Base-by-base conservation (phyloP, 2,329 filamentous ascomycete species). In the Orbilia ellipsospora region DNA sequence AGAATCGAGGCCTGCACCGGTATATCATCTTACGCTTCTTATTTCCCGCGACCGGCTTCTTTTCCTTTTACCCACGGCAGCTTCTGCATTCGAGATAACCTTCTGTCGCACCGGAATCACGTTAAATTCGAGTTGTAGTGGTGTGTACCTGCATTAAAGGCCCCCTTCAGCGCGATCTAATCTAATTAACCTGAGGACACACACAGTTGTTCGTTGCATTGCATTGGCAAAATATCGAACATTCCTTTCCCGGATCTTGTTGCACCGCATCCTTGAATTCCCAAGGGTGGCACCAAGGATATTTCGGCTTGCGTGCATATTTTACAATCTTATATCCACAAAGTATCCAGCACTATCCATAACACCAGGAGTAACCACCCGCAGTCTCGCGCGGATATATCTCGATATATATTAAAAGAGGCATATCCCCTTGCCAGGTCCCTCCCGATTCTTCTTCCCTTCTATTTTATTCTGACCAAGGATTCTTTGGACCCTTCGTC, bases 171-270 rank as follows among this genome's bases (percentile, higher is more conserved):
- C 56, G 42, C 66, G 63, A 74, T 67, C 69, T 67, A 74, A 74
- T 74, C 62, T 67, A 74, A 67, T 36, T 36, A 36, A 36, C 31
- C 31, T 36, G 31, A 36, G 31, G 31, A 57, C 69, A 74, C 55
- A 63, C 62, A 67, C 48, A 66, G 16, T 66, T 20, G 42, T 48
- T 57, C 31, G 15, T 64, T 28, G 20, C 60, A 50, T 57, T 70
- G 65, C 65, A 54, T 55, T 60, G 50, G 51, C 51, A 54, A 61
- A 36, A 56, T 56, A 73, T 65, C 55, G 72, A 72, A 72, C 72
- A 75, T 75, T 75, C 72, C 72, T 75, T 69, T 75, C 64, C 72
- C 72, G 64, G 64, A 65, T 69, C 72, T 63, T 74, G 69, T 74
- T 63, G 62, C 63, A 73, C 68, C 28, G 23, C 62, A 75, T 65